Conservation (phyloP, 1,284 basidiomycete genomes). For the Fomitopsis palustris region DNA sequence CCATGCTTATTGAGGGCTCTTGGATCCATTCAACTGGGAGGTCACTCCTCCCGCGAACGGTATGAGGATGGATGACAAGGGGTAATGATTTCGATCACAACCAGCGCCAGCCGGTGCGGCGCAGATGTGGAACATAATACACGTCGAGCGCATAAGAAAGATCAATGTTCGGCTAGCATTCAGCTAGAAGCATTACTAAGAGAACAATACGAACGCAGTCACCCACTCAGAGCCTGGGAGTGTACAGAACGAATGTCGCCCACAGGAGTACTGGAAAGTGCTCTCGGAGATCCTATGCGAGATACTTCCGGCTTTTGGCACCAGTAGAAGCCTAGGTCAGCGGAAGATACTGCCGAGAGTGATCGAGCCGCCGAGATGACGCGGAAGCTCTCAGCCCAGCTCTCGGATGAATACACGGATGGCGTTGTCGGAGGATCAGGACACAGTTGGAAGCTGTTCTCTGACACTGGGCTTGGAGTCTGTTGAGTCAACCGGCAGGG, state of each 20-base stretch:
- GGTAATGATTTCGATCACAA: too few species aligned
- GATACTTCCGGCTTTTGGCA: not conserved
- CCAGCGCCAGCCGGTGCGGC: too few species aligned
- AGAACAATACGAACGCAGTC: not conserved
- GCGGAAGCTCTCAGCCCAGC: not conserved
- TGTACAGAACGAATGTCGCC: not conserved
- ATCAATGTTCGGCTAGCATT: too few species aligned
- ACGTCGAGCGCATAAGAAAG: not conserved
- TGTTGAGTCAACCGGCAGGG: too few species aligned
- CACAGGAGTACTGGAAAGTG: not conserved
- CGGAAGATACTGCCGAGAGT: not conserved
- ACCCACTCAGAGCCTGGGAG: not conserved
- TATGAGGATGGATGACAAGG: too few species aligned
- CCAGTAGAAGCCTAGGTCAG: not conserved
- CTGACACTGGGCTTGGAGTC: too few species aligned
- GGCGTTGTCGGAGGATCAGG: not conserved
- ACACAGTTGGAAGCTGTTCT: not conserved
- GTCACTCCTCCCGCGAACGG: too few species aligned
- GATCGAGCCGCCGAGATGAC: not conserved
- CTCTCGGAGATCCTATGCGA: not conserved
- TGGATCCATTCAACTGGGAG: too few species aligned
- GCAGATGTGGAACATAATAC: too few species aligned
- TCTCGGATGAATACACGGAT: constrained; percentile 5
- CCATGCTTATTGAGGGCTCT: too few species aligned
- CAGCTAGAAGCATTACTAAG: not conserved